Evolutionary conservation across 768 basidiomycete genomes (phyloP).

Genomic region (Rickenella mellea): DNA sequence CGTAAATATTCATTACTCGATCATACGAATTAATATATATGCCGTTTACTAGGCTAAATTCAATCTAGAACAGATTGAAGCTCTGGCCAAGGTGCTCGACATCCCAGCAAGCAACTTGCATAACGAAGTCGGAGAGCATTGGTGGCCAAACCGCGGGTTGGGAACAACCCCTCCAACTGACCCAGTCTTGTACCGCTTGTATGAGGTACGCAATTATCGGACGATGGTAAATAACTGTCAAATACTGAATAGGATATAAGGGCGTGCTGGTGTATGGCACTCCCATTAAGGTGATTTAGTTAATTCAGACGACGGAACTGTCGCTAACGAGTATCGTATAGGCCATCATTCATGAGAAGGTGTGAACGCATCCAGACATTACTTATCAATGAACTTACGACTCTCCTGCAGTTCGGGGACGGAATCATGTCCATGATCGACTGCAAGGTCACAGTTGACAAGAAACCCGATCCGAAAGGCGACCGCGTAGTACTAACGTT

Average conservation of each 20-base stretch:
- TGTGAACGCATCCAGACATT: slow-evolving; percentile 10
- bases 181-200: slow-evolving; percentile 74
- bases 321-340: slow-evolving; percentile 9
- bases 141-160: slow-evolving; percentile 69
- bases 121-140: slow-evolving; percentile 46
- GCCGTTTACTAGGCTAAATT: slow-evolving; percentile 50
- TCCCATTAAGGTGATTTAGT: slow-evolving; percentile 54
- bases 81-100: slow-evolving; percentile 41
- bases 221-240: not conserved
- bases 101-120: slow-evolving; percentile 30
- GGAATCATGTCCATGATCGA: slow-evolving; percentile 89
- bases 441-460: slow-evolving; percentile 58
- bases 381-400: not conserved
- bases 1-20: slow-evolving; percentile 3
- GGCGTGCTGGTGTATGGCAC: slow-evolving; percentile 70
- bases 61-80: slow-evolving; percentile 44
- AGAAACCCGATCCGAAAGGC: slow-evolving; percentile 68
- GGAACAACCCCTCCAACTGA: slow-evolving; percentile 68
- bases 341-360: slow-evolving; percentile 76
- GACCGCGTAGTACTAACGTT: slow-evolving; percentile 74
- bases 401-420: slow-evolving; percentile 55
- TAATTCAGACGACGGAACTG: not conserved
- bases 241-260: slow-evolving; percentile 20
- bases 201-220: slow-evolving; percentile 44
- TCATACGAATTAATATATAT: not conserved